These are phyloP conservation scores for Erysimum cheiri DNA, from an alignment of 441 rosid genomes.

Conservation along the genomic window DNA sequence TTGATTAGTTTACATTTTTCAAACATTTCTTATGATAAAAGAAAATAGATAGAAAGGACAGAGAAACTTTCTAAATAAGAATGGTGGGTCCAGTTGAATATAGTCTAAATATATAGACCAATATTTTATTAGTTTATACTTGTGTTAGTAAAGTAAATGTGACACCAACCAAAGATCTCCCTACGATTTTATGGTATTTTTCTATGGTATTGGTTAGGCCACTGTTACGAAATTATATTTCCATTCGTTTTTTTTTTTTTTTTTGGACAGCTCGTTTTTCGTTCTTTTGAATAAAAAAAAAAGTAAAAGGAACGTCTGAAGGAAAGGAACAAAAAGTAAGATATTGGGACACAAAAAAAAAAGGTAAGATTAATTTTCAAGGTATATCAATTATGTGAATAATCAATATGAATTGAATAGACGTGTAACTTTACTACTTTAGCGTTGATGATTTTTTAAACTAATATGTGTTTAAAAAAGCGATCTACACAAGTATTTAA, in stretches of 20 bases:
- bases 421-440: no score
- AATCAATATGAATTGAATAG: not conserved
- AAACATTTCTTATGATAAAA: not conserved
- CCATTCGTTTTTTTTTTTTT: not conserved
- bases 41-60: slow-evolving; percentile 8
- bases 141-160: slow-evolving; percentile 22
- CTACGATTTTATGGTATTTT: slow-evolving; percentile 26
- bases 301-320: not conserved
- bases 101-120: slow-evolving; percentile 16
- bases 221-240: not conserved
- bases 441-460: not conserved
- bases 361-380: not conserved
- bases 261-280: no score
- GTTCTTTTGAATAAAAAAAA: no score
- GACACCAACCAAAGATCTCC: slow-evolving; percentile 34
- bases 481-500: no score
- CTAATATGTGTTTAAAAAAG: no score
- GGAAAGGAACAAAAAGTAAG: not conserved
- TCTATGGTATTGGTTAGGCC: slow-evolving; percentile 20
- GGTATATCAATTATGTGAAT: not conserved
- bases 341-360: not conserved
- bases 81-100: slow-evolving; percentile 10
- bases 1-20: not conserved
- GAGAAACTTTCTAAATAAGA: slow-evolving; percentile 6
- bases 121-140: not conserved